Evolutionary conservation across 495 filamentous ascomycete genomes (phyloP), one percentile per base, ranked within the genome.

Genomic region (Haplographium delicatum): DNA sequence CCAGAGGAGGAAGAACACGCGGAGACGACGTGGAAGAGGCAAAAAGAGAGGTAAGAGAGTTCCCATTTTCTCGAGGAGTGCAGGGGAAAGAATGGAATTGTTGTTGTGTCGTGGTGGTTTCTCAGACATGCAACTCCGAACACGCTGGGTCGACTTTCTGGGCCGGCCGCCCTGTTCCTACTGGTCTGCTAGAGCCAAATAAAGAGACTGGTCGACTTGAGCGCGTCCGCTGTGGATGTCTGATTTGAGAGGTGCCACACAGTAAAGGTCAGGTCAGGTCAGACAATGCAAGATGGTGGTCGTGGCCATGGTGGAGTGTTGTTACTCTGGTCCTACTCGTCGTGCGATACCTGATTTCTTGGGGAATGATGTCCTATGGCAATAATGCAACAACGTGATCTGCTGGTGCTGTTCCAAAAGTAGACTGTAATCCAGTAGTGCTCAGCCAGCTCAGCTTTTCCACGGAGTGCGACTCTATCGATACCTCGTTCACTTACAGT

Each of bases 261-360:
- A 25, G 8, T 24, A 31, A 19, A 8, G 26, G 23, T 24, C 20
- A 44, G 26, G 24, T n/a, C n/a, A n/a, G n/a, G n/a, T n/a, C n/a
- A n/a, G n/a, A n/a, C n/a, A n/a, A n/a, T n/a, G n/a, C n/a, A n/a
- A n/a, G n/a, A n/a, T n/a, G n/a, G n/a, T n/a, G n/a, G 11, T 8
- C 18, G 49, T 51, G 37, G 47, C 38, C n/a, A n/a, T n/a, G n/a
- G n/a, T n/a, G n/a, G n/a, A n/a, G n/a, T n/a, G 47, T 43, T 50
- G 27, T 38, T 51, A n/a, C n/a, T n/a, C n/a, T n/a, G n/a, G n/a
- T n/a, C n/a, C n/a, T 47, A 47, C 44, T 47, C 20, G 38, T 49
- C 20, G 33, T 39, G 10, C 34, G 18, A 31, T 39, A n/a, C n/a
- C n/a, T n/a, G n/a, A n/a, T n/a, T n/a, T n/a, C n/a, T n/a, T n/a